Base-by-base conservation (phyloP, 148 eudicot species). In the Fagopyrum tataricum region DNA sequence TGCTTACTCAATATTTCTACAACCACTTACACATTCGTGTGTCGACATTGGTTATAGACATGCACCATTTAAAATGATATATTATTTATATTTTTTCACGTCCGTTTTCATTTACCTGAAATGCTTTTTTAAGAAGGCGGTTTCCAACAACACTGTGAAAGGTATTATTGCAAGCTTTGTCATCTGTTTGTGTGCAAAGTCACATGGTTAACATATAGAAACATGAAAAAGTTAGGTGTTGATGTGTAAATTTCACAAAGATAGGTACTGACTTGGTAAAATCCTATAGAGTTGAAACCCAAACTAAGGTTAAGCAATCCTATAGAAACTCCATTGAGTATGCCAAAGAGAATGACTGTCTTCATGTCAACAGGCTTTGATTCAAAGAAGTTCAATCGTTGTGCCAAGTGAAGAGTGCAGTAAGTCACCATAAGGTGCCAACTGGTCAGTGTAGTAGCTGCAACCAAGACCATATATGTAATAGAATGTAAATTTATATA, bases 341-440 rank as follows among this genome's bases (percentile, higher is more conserved):
- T 80, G 40, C 98, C 98, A 52, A 93, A 93, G 17, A 89, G 73
- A 31, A 91, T 78, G 2, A 90, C 89, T 0, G 95, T 91, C 85
- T 91, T 91, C 88, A 88, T 84, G 67, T 93, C 98, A 8, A 93
- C 77, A 5, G 90, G 73, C 74, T 93, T 93, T 18, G 78, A 82
- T 81, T 93, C 98, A 41, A 93, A 93, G 58, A 93, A 91, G 42
- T 89, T 86, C 40, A 93, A 81, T 15, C 90, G 89, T 59, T 86
- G 87, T 0, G 97, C 98, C 70, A 87, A 73, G 73, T 91, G 87
- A 20, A 93, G 89, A 0, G 92, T 87, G 83, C 94, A 87, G 75
- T 85, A 93, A 78, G 98, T 93, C 72, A 93, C 97, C 88, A 93
- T 85, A 21, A 93, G 79, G 80, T 93, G 98, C 98, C 98, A 93